Conservation (phyloP, 164 flowering plant genomes). For the Amborella trichopoda region DNA sequence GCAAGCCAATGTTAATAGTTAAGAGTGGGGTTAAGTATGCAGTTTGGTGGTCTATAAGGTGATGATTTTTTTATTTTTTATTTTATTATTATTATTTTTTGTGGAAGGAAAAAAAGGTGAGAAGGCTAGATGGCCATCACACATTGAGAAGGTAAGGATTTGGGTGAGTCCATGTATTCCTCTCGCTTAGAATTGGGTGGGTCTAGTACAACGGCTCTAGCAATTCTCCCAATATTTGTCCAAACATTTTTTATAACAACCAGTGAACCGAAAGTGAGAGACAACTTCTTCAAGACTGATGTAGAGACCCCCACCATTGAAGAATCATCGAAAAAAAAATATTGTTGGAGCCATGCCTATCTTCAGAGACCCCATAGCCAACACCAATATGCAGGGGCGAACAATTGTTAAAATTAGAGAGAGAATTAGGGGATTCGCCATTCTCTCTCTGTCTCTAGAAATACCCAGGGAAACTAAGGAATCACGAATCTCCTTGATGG, state of each 20-base stretch:
- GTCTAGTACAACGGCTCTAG: conserved; percentile 57
- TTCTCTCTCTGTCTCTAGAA: conserved; percentile 1
- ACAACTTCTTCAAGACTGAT: conserved; percentile 40
- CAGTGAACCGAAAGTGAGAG: conserved; percentile 63
- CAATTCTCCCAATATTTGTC: conserved; percentile 40
- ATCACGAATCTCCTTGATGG: conserved; percentile 44
- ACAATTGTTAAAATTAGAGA: neutral
- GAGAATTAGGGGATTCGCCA: conserved; percentile 1
- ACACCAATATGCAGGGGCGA: conserved; percentile 25
- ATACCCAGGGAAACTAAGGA: conserved; percentile 20
- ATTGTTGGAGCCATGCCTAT: conserved; percentile 2
- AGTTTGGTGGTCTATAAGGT: conserved; percentile 22
- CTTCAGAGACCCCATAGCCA: conserved; percentile 39
- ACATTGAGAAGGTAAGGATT: conserved; percentile 6
- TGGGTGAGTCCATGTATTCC: conserved; percentile 7
- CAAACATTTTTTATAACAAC: conserved; percentile 53
- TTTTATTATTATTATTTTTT: too few relatives aligned
- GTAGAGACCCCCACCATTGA: conserved; percentile 52
- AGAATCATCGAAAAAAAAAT: conserved; percentile 39
- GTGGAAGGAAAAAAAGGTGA: conserved; percentile 23
- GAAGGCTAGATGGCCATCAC: conserved; percentile 54
- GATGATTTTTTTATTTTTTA: conserved; percentile 5
- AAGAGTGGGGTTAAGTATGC: conserved; percentile 68
- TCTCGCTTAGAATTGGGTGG: conserved; percentile 23
- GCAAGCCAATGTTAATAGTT: conserved; percentile 74